phyloP scores from a whole-genome alignment of 345 rosid species.

The Garcia nutans region DNA sequence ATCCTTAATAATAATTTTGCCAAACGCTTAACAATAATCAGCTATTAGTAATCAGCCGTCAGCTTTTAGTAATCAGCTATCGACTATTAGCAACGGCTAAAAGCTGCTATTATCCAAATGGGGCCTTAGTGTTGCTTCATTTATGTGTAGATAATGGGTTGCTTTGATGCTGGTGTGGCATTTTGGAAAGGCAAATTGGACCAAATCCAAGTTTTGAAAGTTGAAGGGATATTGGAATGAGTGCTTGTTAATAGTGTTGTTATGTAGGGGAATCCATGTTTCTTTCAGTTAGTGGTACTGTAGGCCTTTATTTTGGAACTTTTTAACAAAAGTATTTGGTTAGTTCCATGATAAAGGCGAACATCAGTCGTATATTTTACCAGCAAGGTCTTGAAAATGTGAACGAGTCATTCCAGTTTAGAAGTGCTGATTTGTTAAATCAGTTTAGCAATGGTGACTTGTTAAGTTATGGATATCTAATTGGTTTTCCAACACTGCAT shows the following conservation, averaged over 20 bases:
- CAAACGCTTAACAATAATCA: too few species aligned
- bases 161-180: not conserved
- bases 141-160: not conserved
- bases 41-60: too few species aligned
- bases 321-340: not conserved
- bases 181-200: not conserved
- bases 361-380: too few species aligned
- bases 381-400: not conserved
- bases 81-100: too few species aligned
- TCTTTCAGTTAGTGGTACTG: not conserved
- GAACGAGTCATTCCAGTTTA: not conserved
- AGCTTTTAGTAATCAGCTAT: too few species aligned
- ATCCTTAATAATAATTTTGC: too few species aligned
- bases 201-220: not conserved
- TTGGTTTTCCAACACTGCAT: too few species aligned
- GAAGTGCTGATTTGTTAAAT: not conserved
- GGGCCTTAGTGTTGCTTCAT: not conserved
- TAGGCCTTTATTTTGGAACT: not conserved
- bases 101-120: too few species aligned
- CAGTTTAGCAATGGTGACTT: too few species aligned
- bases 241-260: not conserved
- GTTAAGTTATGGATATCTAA: too few species aligned
- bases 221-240: not conserved
- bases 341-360: not conserved
- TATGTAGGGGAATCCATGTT: not conserved